Evolutionary conservation across 768 basidiomycete species (phyloP).

Genomic region (Macrocybe gigantea): DNA sequence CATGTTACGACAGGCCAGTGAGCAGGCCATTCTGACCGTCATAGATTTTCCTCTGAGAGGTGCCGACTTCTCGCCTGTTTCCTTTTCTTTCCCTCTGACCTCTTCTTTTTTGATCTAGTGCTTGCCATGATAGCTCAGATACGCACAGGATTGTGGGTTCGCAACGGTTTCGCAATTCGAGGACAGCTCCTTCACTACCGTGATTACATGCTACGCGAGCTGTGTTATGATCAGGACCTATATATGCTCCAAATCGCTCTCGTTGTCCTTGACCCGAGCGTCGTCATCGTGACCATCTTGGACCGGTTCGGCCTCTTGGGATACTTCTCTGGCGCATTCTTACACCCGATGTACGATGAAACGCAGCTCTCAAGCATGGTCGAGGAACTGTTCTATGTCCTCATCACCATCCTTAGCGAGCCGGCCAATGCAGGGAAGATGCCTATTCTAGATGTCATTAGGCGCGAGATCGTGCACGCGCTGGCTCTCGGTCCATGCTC

Average conservation of each 20-base stretch:
- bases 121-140: slow-evolving; percentile 93
- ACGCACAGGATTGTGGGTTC: slow-evolving; percentile 92
- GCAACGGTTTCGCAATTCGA: slow-evolving; percentile 93
- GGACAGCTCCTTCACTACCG: slow-evolving; percentile 95
- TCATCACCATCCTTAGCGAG: slow-evolving; percentile 86
- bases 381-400: slow-evolving; percentile 84
- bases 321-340: slow-evolving; percentile 72
- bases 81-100: background rate
- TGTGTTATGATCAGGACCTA: slow-evolving; percentile 94
- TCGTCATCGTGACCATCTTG: slow-evolving; percentile 79
- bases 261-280: slow-evolving; percentile 69
- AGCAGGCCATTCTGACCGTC: slow-evolving; percentile 65
- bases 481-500: slow-evolving; percentile 83
- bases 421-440: slow-evolving; percentile 67
- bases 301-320: slow-evolving; percentile 81
- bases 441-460: slow-evolving; percentile 56
- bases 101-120: slow-evolving; percentile 36
- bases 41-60: slow-evolving; percentile 90
- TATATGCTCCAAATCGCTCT: slow-evolving; percentile 79
- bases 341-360: slow-evolving; percentile 59
- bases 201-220: slow-evolving; percentile 91
- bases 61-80: slow-evolving; percentile 18
- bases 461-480: slow-evolving; percentile 85
- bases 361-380: slow-evolving; percentile 77
- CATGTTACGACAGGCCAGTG: slow-evolving; percentile 54